Base-by-base conservation (phyloP, 306 rosid genomes). In the Dicorynia guianensis region DNA sequence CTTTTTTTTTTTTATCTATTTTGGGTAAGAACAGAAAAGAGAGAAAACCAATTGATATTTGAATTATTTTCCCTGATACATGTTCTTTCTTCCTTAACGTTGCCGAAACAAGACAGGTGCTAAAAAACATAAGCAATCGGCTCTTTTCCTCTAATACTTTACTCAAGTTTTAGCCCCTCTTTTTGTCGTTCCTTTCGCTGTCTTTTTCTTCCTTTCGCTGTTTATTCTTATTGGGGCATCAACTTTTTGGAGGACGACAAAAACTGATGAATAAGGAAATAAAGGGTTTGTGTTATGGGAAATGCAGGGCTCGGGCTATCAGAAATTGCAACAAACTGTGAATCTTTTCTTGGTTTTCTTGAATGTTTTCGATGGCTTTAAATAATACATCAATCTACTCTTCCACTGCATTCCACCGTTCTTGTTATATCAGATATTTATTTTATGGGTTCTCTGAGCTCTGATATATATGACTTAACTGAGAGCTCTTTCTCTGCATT, bases 331-430 rank as follows among this genome's bases (percentile, higher is more conserved):
- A 63, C 30, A 0, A 63, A 63, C 38, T 25, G 30, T 40, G 68
- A 63, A 42, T 64, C 70, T 69, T 48, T 25, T 70, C 79, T 80
- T 78, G 85, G 86, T 88, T 78, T 85, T 85, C 82, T 69, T 72
- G 54, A 55, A 39, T 17, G 50, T 63, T 38, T 50, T 42, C 60
- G 6, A 0, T 34, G 38, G 57, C 35, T 56, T 67, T 19, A n/a
- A n/a, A n/a, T n/a, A n/a, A n/a, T n/a, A n/a, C n/a, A n/a, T n/a
- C n/a, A n/a, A n/a, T n/a, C n/a, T n/a, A n/a, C n/a, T n/a, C 69
- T 34, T 50, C 33, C 3, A 5, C 34, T 38, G 0, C 47, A 10
- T 18, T 25, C 9, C 39, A 18, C n/a, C n/a, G n/a, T n/a, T n/a
- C n/a, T n/a, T n/a, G n/a, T n/a, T n/a, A n/a, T n/a, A n/a, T n/a